Conservation (phyloP, 1,139 yeast species). For the Debaryomyces robertsiae region DNA sequence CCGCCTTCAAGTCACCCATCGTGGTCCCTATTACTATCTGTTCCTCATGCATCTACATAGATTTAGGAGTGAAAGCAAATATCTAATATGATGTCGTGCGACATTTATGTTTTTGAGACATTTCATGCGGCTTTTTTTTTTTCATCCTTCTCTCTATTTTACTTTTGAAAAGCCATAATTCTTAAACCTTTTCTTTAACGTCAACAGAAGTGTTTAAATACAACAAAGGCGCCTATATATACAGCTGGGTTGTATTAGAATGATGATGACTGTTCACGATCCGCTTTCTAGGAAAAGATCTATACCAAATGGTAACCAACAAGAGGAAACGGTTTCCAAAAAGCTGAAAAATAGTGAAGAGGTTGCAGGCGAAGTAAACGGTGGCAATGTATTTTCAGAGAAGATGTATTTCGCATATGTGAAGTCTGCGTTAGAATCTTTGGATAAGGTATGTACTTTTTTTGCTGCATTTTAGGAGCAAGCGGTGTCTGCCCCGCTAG, state of each 20-base stretch:
- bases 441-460: slow-evolving; percentile 57
- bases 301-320: slow-evolving; percentile 13
- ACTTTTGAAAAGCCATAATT: slow-evolving; percentile 1
- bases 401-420: slow-evolving; percentile 67
- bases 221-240: background rate
- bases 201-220: no score
- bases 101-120: no score
- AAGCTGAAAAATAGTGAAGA: slow-evolving; percentile 14
- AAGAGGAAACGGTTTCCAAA: slow-evolving; percentile 13
- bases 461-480: slow-evolving; percentile 8
- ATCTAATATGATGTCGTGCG: slow-evolving; percentile 2
- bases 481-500: background rate
- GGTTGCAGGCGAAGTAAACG: slow-evolving; percentile 5
- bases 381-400: slow-evolving; percentile 39
- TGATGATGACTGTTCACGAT: slow-evolving; percentile 37
- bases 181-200: slow-evolving; percentile 6
- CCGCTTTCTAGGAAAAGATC: slow-evolving; percentile 31
- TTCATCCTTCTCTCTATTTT: slow-evolving; percentile 3
- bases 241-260: slow-evolving; percentile 11
- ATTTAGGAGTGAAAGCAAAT: no score
- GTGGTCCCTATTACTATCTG: background rate
- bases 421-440: slow-evolving; percentile 67
- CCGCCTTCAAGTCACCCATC: slow-evolving; percentile 13
- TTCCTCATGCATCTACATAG: no score
- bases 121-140: slow-evolving; percentile 13